Percentiles rank a stretch among this genome's conserved stretches.
Evolutionary conservation across 73 alveolate species (phyloP).

Genomic region (Breviolum minutum): DNA sequence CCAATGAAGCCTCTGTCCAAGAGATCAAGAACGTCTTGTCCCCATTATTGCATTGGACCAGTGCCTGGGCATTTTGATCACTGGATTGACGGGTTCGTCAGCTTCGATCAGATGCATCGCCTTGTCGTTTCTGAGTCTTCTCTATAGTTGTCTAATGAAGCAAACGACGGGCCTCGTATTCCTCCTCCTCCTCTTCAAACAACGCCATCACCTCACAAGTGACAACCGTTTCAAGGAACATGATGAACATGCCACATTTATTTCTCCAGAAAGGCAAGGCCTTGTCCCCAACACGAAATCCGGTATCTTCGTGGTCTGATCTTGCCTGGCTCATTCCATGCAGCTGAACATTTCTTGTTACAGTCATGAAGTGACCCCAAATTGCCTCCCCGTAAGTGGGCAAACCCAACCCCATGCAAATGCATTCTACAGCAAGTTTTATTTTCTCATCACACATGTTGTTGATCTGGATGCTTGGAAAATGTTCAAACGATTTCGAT

Average conservation of each 20-base stretch:
- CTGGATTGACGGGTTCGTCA: neutral
- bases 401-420: too few relatives aligned
- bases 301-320: neutral
- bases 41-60: slow-evolving; percentile 76
- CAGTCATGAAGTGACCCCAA: too few relatives aligned
- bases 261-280: neutral
- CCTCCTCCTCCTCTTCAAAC: slow-evolving; percentile 38
- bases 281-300: slow-evolving; percentile 51
- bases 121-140: too few relatives aligned
- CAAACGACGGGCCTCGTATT: slow-evolving; percentile 1
- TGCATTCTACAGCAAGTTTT: too few relatives aligned
- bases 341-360: too few relatives aligned
- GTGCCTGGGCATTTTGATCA: neutral
- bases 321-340: neutral
- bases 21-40: slow-evolving; percentile 44
- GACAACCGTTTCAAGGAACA: neutral
- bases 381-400: too few relatives aligned
- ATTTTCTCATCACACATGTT: too few relatives aligned
- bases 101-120: neutral
- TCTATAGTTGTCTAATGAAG: too few relatives aligned
- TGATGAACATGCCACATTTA: neutral
- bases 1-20: neutral
- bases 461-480: too few relatives aligned
- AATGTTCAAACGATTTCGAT: too few relatives aligned
- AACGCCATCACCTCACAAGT: slow-evolving; percentile 35